Base-by-base conservation (phyloP, 2,329 filamentous ascomycete genomes). In the Aspergillus costaricaensis region DNA sequence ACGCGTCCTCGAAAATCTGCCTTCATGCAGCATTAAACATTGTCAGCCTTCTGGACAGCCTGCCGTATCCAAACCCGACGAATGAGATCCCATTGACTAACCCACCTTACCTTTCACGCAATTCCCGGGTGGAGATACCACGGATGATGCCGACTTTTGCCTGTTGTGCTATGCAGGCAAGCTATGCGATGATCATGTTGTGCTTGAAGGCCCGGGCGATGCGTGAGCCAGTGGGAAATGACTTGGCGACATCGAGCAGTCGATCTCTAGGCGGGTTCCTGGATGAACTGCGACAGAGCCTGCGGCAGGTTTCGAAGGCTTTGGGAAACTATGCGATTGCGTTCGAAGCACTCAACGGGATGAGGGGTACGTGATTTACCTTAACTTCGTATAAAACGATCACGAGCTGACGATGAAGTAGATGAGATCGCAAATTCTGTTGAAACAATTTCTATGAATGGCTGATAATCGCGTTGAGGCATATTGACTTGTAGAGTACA, bases 151-250 rank as follows among this genome's bases (percentile, higher is more conserved):
- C 70, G 3, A 65, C 64, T 0, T 69, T 72, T 50, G 68, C 69
- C 21, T 72, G 64, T 52, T 66, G 64, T 9, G 61, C 54, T 5
- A 61, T 65, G 61, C 64, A 66, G 62, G 59, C 71, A 15, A 66
- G 68, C 19, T 73, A 72, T 48, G 67, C 67, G 7, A 58, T 73
- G 58, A 38, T 72, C 19, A 73, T 72, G 70, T 54, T 71, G n/a
- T 68, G 62, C 54, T 47, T 66, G 3, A 65, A 68, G 48, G 60
- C 63, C 7, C 48, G 63, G 47, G 47, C 47, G 9, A 50, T 50
- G 47, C 57, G 61, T 27, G 30, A 55, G 15, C 54, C 39, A n/a
- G 50, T 8, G 23, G 25, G 23, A 3, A 58, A 60, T 10, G 53
- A 50, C 19, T 21, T 39, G 12, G 23, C 48, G 0, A 53, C 62